phyloP scores from a whole-genome alignment of 495 filamentous ascomycete genomes.

The Talaromyces adpressus region DNA sequence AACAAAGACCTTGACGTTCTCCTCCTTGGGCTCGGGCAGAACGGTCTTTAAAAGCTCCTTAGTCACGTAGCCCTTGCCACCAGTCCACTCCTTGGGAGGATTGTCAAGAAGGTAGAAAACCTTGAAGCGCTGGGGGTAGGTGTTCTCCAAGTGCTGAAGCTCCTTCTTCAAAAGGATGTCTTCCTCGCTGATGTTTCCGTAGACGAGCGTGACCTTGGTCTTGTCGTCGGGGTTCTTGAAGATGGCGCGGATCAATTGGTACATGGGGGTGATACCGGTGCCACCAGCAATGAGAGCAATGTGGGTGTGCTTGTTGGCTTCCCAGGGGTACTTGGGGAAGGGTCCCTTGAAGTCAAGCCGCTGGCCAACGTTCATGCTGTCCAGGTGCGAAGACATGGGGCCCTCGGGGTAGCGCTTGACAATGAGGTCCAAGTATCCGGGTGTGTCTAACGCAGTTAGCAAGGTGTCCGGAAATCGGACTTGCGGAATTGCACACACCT shows the following conservation, averaged over 20 bases:
- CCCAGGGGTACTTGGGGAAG: constrained; percentile 88
- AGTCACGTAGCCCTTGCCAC: constrained; percentile 67
- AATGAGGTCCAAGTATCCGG: constrained; percentile 79
- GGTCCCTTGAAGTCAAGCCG: constrained; percentile 87
- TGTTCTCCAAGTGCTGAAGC: constrained; percentile 77
- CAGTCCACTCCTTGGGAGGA: constrained; percentile 72
- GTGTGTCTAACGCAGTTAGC: constrained; percentile 40
- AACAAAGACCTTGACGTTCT: constrained; percentile 88
- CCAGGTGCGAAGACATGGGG: constrained; percentile 84
- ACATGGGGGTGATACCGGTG: constrained; percentile 92
- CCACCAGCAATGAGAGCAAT: constrained; percentile 90
- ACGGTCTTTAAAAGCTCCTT: constrained; percentile 92
- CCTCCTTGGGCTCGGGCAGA: constrained; percentile 78
- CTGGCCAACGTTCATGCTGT: constrained; percentile 74
- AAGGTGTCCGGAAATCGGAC: not conserved
- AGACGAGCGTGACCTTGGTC: constrained; percentile 93
- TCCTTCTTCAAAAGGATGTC: constrained; percentile 86
- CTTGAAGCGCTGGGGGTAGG: constrained; percentile 85
- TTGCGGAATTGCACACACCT: constrained; percentile 38
- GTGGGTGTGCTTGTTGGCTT: constrained; percentile 89
- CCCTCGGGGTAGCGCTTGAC: constrained; percentile 88
- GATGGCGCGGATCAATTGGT: constrained; percentile 77
- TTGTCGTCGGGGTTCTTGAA: constrained; percentile 94
- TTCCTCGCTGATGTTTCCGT: constrained; percentile 77
- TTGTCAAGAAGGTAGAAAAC: constrained; percentile 87